These are phyloP conservation scores for Bidens hawaiensis DNA, from an alignment of 140 eudicot genomes.

Conservation along the genomic window DNA sequence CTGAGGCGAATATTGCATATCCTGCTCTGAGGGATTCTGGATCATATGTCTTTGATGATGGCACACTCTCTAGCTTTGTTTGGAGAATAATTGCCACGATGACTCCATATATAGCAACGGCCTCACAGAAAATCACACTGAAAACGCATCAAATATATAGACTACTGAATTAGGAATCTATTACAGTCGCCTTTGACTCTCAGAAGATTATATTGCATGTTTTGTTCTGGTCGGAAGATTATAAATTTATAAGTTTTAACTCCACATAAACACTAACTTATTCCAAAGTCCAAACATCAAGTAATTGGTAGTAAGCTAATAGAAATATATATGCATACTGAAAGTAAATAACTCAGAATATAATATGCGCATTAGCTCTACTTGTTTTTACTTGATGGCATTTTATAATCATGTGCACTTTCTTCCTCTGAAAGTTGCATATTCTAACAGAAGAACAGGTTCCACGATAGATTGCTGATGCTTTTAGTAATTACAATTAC, in stretches of 20 bases:
- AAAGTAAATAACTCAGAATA: not conserved
- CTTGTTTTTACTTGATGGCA: not conserved
- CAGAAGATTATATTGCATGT: not conserved
- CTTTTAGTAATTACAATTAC: not conserved
- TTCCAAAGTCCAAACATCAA: not conserved
- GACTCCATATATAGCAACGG: slow-evolving; percentile 98
- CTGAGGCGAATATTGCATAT: slow-evolving; percentile 93
- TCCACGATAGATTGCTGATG: not conserved
- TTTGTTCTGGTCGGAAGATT: not conserved
- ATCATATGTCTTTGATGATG: slow-evolving; percentile 62
- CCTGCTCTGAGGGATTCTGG: slow-evolving; percentile 99
- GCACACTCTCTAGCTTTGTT: slow-evolving; percentile 95
- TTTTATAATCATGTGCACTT: not conserved
- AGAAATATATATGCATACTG: not conserved
- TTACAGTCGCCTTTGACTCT: not conserved
- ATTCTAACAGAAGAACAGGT: not conserved
- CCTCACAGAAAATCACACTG: slow-evolving; percentile 98
- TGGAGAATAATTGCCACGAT: slow-evolving; percentile 97
- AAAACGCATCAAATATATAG: not conserved
- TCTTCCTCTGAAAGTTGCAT: not conserved
- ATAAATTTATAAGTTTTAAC: not conserved
- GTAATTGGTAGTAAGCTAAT: slow-evolving; percentile 7
- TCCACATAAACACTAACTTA: not conserved
- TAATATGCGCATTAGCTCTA: not conserved
- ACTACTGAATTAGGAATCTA: not conserved